Evolutionary conservation across 2,329 filamentous ascomycete genomes (phyloP).

Genomic region (Penicillium polonicum): DNA sequence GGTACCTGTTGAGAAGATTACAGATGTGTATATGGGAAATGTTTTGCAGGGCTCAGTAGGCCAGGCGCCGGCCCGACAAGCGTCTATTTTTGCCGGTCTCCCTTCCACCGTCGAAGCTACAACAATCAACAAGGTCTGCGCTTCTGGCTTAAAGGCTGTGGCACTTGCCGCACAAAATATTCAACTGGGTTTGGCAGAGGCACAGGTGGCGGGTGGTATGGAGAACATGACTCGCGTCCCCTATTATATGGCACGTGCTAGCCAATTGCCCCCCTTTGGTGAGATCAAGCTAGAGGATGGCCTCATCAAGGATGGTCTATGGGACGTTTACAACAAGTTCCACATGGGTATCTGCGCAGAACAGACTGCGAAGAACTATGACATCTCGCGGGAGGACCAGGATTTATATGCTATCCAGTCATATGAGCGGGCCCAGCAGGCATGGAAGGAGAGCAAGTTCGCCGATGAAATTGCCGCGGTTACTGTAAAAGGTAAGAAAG

Average conservation of each 20-base stretch:
- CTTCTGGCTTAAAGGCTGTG: constrained; percentile 91
- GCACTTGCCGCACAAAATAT: constrained; percentile 90
- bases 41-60: constrained; percentile 81
- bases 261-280: constrained; percentile 78
- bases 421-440: constrained; percentile 84
- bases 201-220: constrained; percentile 91
- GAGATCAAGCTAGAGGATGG: constrained; percentile 87
- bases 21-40: constrained; percentile 96
- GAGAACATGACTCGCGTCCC: constrained; percentile 96
- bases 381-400: constrained; percentile 79
- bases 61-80: constrained; percentile 89
- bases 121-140: constrained; percentile 98
- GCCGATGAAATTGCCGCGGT: constrained; percentile 88
- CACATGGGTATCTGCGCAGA: constrained; percentile 99
- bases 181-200: constrained; percentile 83
- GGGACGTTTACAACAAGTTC: constrained; percentile 93
- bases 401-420: constrained; percentile 87
- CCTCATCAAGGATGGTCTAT: constrained; percentile 88
- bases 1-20: constrained; percentile 76
- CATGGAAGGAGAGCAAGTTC: constrained; percentile 81
- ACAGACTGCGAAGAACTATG: constrained; percentile 84
- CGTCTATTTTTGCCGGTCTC: constrained; percentile 82
- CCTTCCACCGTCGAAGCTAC: constrained; percentile 78
- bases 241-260: constrained; percentile 83
- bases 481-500: constrained; percentile 79